Evolutionary conservation across 148 eudicot species (phyloP).

Genomic region (Silene latifolia): DNA sequence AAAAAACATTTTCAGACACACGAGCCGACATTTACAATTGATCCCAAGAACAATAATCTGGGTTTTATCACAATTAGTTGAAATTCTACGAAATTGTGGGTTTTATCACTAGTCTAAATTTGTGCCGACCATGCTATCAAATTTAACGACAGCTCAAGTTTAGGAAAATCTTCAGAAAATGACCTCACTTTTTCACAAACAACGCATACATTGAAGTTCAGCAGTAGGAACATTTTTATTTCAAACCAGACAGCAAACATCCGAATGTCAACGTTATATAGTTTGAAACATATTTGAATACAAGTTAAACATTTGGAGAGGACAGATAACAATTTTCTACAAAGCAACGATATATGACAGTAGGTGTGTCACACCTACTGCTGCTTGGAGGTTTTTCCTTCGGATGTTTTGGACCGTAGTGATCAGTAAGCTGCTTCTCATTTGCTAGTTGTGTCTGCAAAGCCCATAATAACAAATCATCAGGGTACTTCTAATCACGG

Average conservation of each 20-base stretch:
- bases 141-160: too few relatives aligned
- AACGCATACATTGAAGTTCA: background rate
- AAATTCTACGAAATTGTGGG: too few relatives aligned
- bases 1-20: too few relatives aligned
- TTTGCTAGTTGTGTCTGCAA: constrained; percentile 79
- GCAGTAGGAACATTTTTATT: constrained; percentile 5
- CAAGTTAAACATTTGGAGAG: constrained; percentile 17
- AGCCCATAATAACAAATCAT: background rate
- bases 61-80: too few relatives aligned
- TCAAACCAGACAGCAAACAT: constrained; percentile 15
- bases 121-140: too few relatives aligned
- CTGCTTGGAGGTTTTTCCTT: constrained; percentile 85
- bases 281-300: constrained; percentile 12
- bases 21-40: too few relatives aligned
- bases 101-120: too few relatives aligned
- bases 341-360: background rate
- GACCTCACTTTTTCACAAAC: background rate
- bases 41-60: too few relatives aligned
- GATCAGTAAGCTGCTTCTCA: constrained; percentile 73
- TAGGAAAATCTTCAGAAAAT: background rate
- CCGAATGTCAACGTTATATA: constrained; percentile 8
- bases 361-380: constrained; percentile 34
- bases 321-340: constrained; percentile 8
- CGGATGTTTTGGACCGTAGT: constrained; percentile 78
- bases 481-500: background rate